These are phyloP conservation scores for Tylopilus sp. DNA, from an alignment of 768 basidiomycete genomes.

Conservation along the genomic window DNA sequence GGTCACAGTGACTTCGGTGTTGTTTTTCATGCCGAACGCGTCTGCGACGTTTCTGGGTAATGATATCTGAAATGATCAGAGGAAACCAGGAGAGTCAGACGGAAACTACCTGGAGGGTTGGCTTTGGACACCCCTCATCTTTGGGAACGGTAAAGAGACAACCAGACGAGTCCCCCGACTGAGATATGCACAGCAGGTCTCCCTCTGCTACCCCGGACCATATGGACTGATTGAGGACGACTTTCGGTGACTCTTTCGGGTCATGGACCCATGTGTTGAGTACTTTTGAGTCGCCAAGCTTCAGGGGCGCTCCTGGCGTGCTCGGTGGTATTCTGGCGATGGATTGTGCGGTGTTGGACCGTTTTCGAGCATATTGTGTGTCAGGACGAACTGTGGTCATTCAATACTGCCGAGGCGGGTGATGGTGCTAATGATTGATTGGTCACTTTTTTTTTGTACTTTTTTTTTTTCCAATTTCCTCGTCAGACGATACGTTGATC, in stretches of 20 bases:
- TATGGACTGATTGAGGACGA: slow-evolving; percentile 67
- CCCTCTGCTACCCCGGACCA: slow-evolving; percentile 81
- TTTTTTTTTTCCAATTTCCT: not conserved
- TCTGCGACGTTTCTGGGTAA: slow-evolving; percentile 72
- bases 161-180: slow-evolving; percentile 39
- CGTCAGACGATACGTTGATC: not conserved
- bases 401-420: not conserved
- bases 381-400: slow-evolving; percentile 65
- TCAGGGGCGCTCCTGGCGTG: slow-evolving; percentile 38
- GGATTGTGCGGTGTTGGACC: slow-evolving; percentile 76
- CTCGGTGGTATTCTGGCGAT: slow-evolving; percentile 45
- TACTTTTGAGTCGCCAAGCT: slow-evolving; percentile 58
- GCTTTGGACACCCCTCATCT: slow-evolving; percentile 58
- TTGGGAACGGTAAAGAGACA: slow-evolving; percentile 66
- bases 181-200: slow-evolving; percentile 61
- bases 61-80: slow-evolving; percentile 52
- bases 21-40: slow-evolving; percentile 65
- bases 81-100: not conserved
- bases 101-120: slow-evolving; percentile 57
- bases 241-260: slow-evolving; percentile 51
- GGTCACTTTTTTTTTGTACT: not conserved
- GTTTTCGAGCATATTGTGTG: slow-evolving; percentile 61
- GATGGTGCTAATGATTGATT: not conserved
- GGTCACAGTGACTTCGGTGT: slow-evolving; percentile 65
- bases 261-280: slow-evolving; percentile 78